Base-by-base conservation (phyloP, 495 filamentous ascomycete genomes). In the Podospora sp. region DNA sequence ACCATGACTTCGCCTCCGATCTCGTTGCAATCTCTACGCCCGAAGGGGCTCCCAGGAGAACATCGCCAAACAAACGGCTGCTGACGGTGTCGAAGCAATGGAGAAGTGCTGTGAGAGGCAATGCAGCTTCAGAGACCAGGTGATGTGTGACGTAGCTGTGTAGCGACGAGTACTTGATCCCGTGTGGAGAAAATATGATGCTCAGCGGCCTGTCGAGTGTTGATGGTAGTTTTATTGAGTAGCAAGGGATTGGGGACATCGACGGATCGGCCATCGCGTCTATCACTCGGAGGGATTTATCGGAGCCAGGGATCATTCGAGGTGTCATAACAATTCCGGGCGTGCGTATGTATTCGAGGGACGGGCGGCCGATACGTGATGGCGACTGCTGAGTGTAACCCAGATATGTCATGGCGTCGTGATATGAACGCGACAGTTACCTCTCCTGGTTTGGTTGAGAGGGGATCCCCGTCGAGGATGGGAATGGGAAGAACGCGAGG, bases 31-130 rank as follows among this genome's bases (percentile, higher is more conserved):
- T 87, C 63, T 88, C 83, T 1, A 82, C 68, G 4, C 89, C 89
- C 18, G 82, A 81, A 6, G 84, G 84, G 18, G 83, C 79, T 12
- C 89, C 89, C 2, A 80, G 75, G 18, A 82, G 82, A 61, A 91
- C 81, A 27, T 85, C 86, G 0, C 89, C 89, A 52, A 89, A 90
- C 87, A 87, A 89, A 0, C 88, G 84, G 65, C 88, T 90, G 12
- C 78, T 60, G 14, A 87, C 78, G 11, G 75, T 77, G 72, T 90
- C 84, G 71, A 90, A 87, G 59, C 85, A 86, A 70, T 92, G 89
- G 0, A 91, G 76, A 0, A 92, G 84, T 0, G 82, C 80, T 0
- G 85, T 88, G 2, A 92, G 77, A 0, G 89, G 89, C 0, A 89
- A 78, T 0, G 88, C 86, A n/a, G 81, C 80, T 67, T 82, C 78